A percentile compares a stretch with the other conserved stretches of the same genome.
Evolutionary conservation across 345 rosid species (phyloP).

Genomic region (Erucastrum elatum): DNA sequence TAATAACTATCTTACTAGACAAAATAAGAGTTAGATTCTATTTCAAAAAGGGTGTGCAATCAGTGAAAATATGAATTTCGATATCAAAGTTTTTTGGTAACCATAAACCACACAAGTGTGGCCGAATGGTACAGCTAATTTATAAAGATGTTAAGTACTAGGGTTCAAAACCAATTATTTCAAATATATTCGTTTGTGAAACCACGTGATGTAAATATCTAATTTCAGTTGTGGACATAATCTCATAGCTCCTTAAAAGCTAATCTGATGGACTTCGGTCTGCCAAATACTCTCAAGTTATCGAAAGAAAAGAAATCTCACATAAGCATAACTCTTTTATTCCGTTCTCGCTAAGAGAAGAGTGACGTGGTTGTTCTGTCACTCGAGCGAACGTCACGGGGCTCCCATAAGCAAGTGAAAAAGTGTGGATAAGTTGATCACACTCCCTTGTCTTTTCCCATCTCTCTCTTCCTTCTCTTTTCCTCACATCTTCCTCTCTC

Average conservation of each 20-base stretch:
- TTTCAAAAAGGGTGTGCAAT: background rate
- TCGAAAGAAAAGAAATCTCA: too few species aligned
- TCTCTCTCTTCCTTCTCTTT: conserved; percentile 16
- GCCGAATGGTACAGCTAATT: too few species aligned
- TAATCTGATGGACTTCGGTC: too few species aligned
- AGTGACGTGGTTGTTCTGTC: conserved; percentile 6
- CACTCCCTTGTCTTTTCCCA: background rate
- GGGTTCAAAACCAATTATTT: too few species aligned
- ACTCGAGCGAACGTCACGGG: background rate
- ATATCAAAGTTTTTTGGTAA: background rate
- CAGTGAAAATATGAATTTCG: background rate
- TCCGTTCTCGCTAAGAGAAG: background rate
- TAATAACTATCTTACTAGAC: background rate
- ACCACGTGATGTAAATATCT: too few species aligned
- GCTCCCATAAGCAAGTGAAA: conserved; percentile 10
- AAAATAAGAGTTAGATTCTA: background rate
- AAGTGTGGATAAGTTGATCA: conserved; percentile 24
- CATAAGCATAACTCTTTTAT: background rate
- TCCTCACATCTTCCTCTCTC: conserved; percentile 31
- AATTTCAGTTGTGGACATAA: too few species aligned
- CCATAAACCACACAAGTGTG: too few species aligned
- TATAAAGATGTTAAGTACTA: too few species aligned
- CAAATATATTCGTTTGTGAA: too few species aligned
- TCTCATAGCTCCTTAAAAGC: too few species aligned
- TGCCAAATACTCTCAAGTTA: too few species aligned